These are phyloP conservation scores for Coffea canephora DNA, from an alignment of 257 asterid species.

Conservation along the genomic window DNA sequence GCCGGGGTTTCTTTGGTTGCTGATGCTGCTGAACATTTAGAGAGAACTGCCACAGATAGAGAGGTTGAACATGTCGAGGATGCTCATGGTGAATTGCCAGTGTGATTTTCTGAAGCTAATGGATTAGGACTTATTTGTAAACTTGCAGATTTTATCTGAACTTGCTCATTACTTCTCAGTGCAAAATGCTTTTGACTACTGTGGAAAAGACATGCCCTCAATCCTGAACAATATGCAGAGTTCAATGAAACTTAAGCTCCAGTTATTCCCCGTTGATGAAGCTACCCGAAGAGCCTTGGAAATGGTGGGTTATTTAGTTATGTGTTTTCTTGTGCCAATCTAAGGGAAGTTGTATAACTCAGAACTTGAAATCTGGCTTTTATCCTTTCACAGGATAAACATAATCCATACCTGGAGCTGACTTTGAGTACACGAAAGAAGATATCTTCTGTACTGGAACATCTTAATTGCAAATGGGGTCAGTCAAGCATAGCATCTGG, in stretches of 20 bases:
- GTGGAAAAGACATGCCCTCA: conserved; percentile 44
- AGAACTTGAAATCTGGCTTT: conserved; percentile 1
- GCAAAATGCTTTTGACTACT: conserved; percentile 46
- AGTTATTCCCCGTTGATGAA: conserved; percentile 92
- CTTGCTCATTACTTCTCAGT: conserved; percentile 39
- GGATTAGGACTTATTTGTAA: conserved; percentile 1
- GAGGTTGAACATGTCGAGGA: conserved; percentile 53
- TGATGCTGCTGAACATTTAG: conserved; percentile 99
- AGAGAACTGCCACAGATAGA: conserved; percentile 64
- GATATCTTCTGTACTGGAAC: conserved; percentile 88
- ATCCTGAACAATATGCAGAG: conserved; percentile 41
- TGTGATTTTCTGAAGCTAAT: neutral
- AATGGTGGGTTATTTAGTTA: conserved; percentile 46
- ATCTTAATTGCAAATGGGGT: conserved; percentile 95
- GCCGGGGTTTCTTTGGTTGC: conserved; percentile 99
- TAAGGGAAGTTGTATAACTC: neutral
- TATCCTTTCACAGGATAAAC: conserved; percentile 57
- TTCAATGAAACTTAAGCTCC: conserved; percentile 80
- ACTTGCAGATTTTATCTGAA: conserved; percentile 15
- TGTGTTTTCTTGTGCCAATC: conserved; percentile 10
- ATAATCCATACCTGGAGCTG: conserved; percentile 89
- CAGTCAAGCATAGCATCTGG: conserved; percentile 46
- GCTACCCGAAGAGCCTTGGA: conserved; percentile 81
- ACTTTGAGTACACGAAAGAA: conserved; percentile 84
- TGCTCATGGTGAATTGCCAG: conserved; percentile 46